Base-by-base conservation (phyloP, 352 stramenopile species). In the Phytopythium delawarense region DNA sequence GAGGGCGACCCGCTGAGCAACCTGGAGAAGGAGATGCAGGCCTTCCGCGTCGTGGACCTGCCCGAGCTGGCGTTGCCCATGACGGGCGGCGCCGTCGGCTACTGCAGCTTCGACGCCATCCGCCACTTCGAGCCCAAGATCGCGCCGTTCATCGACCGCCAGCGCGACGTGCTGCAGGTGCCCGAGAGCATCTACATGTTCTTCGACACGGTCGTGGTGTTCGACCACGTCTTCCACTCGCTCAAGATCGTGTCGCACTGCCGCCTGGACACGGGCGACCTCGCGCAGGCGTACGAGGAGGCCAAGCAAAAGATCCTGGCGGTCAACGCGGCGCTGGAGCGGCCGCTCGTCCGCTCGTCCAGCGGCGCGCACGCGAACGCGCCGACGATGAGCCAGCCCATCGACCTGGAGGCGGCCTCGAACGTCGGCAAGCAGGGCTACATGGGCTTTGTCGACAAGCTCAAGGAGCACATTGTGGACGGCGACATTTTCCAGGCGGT, bases 141-240 rank as follows among this genome's bases (percentile, higher is more conserved):
- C 35, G 85, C 83, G 46, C 85, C 87, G 3, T 92, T 81, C 58
- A 75, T 96, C 39, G 82, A 84, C 28, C 67, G 69, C 9, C 88
- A 96, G 62, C 78, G 74, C 50, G 87, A 96, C 62, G 78, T 94
- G 60, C 66, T 96, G 18, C 62, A 88, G 34, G 81, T 95, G 21
- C 88, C 88, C 18, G 88, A 96, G 71, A 94, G 85, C 64, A 89
- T 94, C 65, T 96, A 94, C 70, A 96, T 96, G 88, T 85, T 96
- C 63, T 94, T 94, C 48, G 81, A 96, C 71, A 95, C 87, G 57
- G 76, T 95, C 45, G 81, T 96, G 46, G 86, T 96, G 35, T 96
- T 96, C 65, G 88, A 96, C 69, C 88, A 96, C 71, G 87, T 94
- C 11, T 93, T 93, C 67, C 87, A 96, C 72, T 91, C 88, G 71